Evolutionary conservation across 441 rosid species (phyloP).

Genomic region (Sinapis alba): DNA sequence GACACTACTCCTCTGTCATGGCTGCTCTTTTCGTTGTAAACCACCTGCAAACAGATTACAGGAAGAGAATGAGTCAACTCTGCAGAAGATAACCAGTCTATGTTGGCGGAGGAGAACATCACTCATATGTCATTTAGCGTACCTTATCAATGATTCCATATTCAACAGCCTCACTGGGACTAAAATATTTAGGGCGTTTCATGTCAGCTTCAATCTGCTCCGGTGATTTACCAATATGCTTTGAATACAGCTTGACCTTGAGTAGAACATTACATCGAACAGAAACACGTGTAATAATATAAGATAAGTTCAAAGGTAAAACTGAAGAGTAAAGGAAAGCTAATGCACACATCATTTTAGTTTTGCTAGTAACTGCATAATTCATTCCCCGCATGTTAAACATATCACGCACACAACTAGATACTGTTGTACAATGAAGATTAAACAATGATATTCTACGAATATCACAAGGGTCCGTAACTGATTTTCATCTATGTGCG

Average conservation of each 20-base stretch:
- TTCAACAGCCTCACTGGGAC: conserved; percentile 91
- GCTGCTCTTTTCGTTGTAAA: conserved; percentile 63
- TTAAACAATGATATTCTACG: conserved; percentile 10
- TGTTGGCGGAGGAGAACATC: background rate
- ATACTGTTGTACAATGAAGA: background rate
- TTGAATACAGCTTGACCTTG: conserved; percentile 75
- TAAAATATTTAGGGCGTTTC: conserved; percentile 83
- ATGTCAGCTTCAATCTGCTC: conserved; percentile 87
- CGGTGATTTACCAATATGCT: conserved; percentile 70
- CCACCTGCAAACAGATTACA: conserved; percentile 50
- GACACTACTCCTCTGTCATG: conserved; percentile 80
- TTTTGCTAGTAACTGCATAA: conserved; percentile 6
- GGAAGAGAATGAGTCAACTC: background rate
- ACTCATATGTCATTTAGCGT: background rate
- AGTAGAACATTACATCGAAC: conserved; percentile 19
- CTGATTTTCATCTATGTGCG: conserved; percentile 12
- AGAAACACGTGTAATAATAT: conserved; percentile 1
- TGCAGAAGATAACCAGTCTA: conserved; percentile 15
- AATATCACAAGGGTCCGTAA: conserved; percentile 3
- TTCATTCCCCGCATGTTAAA: conserved; percentile 1
- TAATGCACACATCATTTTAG: background rate
- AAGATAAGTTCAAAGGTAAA: background rate
- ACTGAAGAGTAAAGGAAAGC: background rate
- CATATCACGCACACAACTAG: background rate
- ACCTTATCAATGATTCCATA: conserved; percentile 96